Percentiles rank a stretch among this genome's conserved stretches.
phyloP scores from a whole-genome alignment of 176 grass and related monocot genomes.

The Pharus latifolius region DNA sequence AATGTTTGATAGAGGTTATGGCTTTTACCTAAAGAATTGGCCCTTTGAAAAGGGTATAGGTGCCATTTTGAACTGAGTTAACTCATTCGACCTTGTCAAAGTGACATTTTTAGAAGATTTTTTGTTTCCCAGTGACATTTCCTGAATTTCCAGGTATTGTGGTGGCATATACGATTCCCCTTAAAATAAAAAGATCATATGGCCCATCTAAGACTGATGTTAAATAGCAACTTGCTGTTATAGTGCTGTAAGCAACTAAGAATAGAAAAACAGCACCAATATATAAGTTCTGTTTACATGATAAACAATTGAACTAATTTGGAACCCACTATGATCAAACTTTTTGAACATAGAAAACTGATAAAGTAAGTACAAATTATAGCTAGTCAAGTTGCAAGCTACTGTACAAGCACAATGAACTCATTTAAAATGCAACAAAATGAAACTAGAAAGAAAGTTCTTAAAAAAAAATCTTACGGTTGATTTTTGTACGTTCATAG shows the following conservation, averaged over 20 bases:
- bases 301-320: background rate
- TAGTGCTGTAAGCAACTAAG: background rate
- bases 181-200: background rate
- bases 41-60: no score
- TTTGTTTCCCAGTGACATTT: no score
- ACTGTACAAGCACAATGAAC: background rate
- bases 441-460: background rate
- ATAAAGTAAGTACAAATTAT: background rate
- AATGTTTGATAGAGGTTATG: no score
- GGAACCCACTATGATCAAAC: background rate
- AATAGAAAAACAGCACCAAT: background rate
- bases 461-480: slow-evolving; percentile 73
- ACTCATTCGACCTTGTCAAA: no score
- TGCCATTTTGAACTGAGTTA: no score
- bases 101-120: no score
- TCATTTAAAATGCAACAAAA: background rate
- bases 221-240: background rate
- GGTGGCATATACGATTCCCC: no score
- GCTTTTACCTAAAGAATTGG: no score
- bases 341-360: background rate
- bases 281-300: background rate
- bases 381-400: background rate
- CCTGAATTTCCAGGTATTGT: no score
- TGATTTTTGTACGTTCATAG: slow-evolving; percentile 65
- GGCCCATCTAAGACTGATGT: background rate